Base-by-base conservation (phyloP, 345 rosid genomes). In the Populus euphratica region DNA sequence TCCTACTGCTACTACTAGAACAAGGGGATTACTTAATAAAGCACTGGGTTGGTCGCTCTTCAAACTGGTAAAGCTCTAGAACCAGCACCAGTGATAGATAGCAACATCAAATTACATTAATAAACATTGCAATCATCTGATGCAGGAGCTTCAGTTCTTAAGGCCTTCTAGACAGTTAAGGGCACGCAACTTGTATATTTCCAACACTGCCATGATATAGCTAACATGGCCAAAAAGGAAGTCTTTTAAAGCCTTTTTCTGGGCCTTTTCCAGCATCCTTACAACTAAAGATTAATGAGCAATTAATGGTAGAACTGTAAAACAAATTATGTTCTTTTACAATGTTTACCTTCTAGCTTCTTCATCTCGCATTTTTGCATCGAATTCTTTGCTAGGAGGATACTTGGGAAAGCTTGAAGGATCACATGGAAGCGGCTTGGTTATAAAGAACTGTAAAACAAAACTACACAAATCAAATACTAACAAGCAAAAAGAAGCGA, bases 351-450 rank as follows among this genome's bases (percentile, higher is more conserved):
- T 91, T 91, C 99, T 88, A 71, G 90, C 89, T 81, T 93, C 99
- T 76, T 93, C 98, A 74, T 95, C 98, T 62, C 98, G 91, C 77
- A 93, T 74, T 83, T 94, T 95, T n/a, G 97, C 99, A 81, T 95
- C 98, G 49, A 95, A 88, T 86, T 92, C 98, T 89, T 93, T 92
- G 92, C 97, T 93, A 39, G 99, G 97, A 81, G 98, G 96, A 88
- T 93, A 96, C 83, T 86, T 92, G 2, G 98, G 99, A 89, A 96
- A 90, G 81, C 93, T 93, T 74, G 93, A 92, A 82, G 99, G 98
- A 83, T 90, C 90, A 83, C 99, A 96, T 16, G 99, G 98, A 81
- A 92, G 84, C 31, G 99, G 99, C 77, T 88, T 93, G 41, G 82
- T 82, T n/a, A 82, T 72, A 74, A 96, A 92, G 91, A 96, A 96